Evolutionary conservation across 2,329 filamentous ascomycete genomes (phyloP).

Genomic region (Penicillium hesseltinei): DNA sequence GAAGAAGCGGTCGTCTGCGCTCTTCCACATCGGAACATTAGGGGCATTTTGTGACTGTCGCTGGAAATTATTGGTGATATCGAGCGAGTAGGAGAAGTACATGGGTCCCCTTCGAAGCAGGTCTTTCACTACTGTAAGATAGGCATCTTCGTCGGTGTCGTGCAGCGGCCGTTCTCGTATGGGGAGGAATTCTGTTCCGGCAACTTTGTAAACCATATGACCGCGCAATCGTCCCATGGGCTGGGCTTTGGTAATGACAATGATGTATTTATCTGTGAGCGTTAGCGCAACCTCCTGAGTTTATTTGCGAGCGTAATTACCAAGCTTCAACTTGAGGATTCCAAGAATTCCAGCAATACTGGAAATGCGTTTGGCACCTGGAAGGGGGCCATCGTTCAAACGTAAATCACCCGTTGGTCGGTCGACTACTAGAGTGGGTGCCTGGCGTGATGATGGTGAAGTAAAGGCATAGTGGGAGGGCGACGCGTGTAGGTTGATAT

Average conservation of each 20-base stretch:
- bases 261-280: conserved; percentile 80
- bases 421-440: conserved; percentile 83
- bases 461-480: conserved; percentile 93
- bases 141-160: conserved; percentile 92
- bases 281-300: conserved; percentile 17
- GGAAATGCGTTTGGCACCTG: conserved; percentile 78
- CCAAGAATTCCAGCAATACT: conserved; percentile 95
- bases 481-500: conserved; percentile 95
- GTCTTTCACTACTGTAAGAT: conserved; percentile 75
- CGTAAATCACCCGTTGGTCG: conserved; percentile 88
- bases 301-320: conserved; percentile 50
- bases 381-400: conserved; percentile 73
- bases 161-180: conserved; percentile 88
- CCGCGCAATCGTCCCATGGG: conserved; percentile 89
- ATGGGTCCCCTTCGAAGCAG: conserved; percentile 82
- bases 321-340: conserved; percentile 87
- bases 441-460: conserved; percentile 87
- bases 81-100: conserved; percentile 97
- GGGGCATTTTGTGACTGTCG: conserved; percentile 76
- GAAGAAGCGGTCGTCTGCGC: conserved; percentile 96
- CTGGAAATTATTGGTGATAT: conserved; percentile 96
- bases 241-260: conserved; percentile 91
- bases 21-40: conserved; percentile 77
- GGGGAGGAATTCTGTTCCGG: conserved; percentile 87
- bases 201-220: conserved; percentile 92